Percentiles rank a stretch among this genome's conserved stretches.
Conservation (phyloP, 2,329 filamentous ascomycete genomes). For the Neospermospora avenae region DNA sequence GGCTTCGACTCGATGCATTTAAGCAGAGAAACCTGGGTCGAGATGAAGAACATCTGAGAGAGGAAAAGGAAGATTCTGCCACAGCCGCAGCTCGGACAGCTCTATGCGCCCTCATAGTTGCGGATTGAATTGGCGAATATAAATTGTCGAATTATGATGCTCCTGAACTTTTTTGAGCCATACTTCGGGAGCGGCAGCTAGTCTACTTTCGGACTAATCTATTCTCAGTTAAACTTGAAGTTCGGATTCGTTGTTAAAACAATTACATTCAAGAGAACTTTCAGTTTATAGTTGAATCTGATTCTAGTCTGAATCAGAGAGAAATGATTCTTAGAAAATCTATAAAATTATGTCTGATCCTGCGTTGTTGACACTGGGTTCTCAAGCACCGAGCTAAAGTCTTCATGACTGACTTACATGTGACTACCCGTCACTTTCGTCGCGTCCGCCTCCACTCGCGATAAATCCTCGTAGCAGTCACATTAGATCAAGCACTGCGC, state of each 20-base stretch:
- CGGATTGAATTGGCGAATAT: conserved; percentile 18
- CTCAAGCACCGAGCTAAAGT: too few species aligned
- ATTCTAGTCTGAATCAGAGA: too few species aligned
- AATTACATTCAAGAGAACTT: background rate
- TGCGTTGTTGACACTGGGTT: too few species aligned
- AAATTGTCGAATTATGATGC: conserved; percentile 7
- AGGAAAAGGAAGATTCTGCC: conserved; percentile 25
- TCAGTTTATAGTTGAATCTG: too few species aligned
- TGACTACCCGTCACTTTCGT: background rate
- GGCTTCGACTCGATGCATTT: conserved; percentile 26
- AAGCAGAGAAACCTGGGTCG: conserved; percentile 32
- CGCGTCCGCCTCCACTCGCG: background rate
- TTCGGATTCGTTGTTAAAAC: background rate
- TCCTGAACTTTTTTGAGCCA: conserved; percentile 4
- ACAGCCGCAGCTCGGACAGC: conserved; percentile 29
- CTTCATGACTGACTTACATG: background rate
- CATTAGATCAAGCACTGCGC: background rate
- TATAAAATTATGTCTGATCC: too few species aligned
- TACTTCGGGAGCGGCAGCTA: background rate
- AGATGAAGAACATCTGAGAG: conserved; percentile 21
- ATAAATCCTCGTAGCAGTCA: background rate
- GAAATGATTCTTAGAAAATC: too few species aligned
- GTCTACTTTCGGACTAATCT: background rate
- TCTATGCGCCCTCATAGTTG: conserved; percentile 32
- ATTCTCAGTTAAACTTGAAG: background rate